Conservation (phyloP, 1,284 basidiomycete genomes). For the Hemileia vastatrix region DNA sequence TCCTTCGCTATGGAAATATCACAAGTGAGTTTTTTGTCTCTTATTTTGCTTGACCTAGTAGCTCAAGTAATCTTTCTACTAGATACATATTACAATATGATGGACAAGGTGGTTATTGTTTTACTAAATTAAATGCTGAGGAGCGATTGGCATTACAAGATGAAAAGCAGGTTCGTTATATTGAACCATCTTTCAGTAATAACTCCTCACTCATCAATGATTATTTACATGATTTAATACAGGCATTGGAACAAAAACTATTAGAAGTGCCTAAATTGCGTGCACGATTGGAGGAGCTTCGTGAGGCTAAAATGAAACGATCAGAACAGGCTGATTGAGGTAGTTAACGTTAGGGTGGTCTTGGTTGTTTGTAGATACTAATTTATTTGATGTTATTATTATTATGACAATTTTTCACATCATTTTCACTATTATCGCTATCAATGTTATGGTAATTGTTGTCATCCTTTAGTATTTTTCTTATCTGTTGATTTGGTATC, state of each 20-base stretch:
- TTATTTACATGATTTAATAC: background rate
- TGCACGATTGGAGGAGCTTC: slow-evolving; percentile 63
- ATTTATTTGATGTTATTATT: too few species aligned
- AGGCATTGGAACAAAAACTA: slow-evolving; percentile 61
- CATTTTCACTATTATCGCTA: too few species aligned
- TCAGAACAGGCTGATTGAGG: too few species aligned
- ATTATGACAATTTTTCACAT: too few species aligned
- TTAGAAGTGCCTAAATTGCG: slow-evolving; percentile 74
- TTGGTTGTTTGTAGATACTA: too few species aligned
- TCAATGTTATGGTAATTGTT: too few species aligned
- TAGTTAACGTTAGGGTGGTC: too few species aligned
- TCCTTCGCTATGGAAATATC: slow-evolving; percentile 86
- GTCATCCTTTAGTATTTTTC: too few species aligned
- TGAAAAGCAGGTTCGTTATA: slow-evolving; percentile 60
- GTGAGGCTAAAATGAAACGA: slow-evolving; percentile 35
- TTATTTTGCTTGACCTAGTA: background rate
- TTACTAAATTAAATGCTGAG: slow-evolving; percentile 86
- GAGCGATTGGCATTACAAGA: slow-evolving; percentile 82
- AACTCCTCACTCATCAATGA: background rate
- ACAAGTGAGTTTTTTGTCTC: slow-evolving; percentile 52
- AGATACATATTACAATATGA: slow-evolving; percentile 38
- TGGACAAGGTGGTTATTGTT: slow-evolving; percentile 52
- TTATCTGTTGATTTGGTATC: too few species aligned
- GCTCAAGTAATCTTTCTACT: background rate
- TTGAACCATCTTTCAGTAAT: background rate